These are phyloP conservation scores for Spathaspora girioi DNA, from an alignment of 805 yeast genomes.

Conservation along the genomic window DNA sequence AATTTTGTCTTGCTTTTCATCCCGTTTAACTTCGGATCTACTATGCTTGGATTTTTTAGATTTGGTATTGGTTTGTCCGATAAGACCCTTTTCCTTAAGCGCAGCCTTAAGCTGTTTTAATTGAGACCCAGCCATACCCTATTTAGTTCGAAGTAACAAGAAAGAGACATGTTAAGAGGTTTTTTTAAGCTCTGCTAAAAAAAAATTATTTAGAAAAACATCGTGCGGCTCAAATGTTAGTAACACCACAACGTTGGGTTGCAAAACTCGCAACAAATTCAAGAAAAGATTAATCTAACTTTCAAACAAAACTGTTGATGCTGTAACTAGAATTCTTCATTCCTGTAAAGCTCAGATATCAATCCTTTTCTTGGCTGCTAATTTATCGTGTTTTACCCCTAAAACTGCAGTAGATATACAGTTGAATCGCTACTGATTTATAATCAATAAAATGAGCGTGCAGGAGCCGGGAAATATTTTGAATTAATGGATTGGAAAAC, in stretches of 20 bases:
- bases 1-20: constrained; percentile 57
- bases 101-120: constrained; percentile 77
- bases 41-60: constrained; percentile 41
- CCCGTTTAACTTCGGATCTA: constrained; percentile 65
- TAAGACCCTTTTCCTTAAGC: constrained; percentile 71
- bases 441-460: constrained; percentile 47
- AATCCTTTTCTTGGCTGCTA: constrained; percentile 33
- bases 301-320: constrained; percentile 30
- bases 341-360: constrained; percentile 38
- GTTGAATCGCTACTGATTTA: constrained; percentile 42
- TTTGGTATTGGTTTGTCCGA: constrained; percentile 78
- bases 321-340: constrained; percentile 32
- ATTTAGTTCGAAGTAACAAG: neutral
- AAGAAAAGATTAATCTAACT: constrained; percentile 21
- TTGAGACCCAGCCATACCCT: constrained; percentile 79
- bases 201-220: constrained; percentile 6
- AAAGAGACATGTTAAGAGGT: neutral
- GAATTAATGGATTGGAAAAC: constrained; percentile 37
- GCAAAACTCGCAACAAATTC: constrained; percentile 21
- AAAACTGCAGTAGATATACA: constrained; percentile 41
- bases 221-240: constrained; percentile 13
- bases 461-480: constrained; percentile 42
- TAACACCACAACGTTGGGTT: too few relatives aligned
- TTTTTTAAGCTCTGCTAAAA: too few relatives aligned
- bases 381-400: constrained; percentile 40